Evolutionary conservation across 495 filamentous ascomycete species (phyloP), one percentile per base, ranked within the genome.

Genomic region (Hypoxylon rickii): DNA sequence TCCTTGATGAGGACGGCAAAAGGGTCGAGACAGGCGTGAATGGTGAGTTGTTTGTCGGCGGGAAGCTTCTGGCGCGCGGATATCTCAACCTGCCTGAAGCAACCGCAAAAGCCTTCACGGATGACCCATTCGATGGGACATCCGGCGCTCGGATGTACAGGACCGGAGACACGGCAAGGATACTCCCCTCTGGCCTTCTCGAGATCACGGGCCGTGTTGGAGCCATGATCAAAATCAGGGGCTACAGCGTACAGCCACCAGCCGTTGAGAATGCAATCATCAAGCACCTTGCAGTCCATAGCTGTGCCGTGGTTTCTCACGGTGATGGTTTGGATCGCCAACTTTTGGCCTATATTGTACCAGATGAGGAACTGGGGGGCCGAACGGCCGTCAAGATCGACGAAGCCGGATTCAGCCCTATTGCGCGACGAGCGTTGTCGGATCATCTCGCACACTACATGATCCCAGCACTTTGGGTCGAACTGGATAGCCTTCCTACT

Each of bases 191-290:
- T 12, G 87, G 87, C 5, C 67, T 76, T 6, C 67, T 92, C 1
- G 86, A 90, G 58, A 89, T 87, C 62, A 84, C 86, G 5, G 88
- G 88, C 18, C 84, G 88, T 17, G 83, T 90, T 6, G 81, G 82
- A 12, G 80, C 78, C 24, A 86, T 88, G 71, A 80, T 89, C 11
- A 89, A 89, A 54, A 66, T 88, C 2, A 70, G 85, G 54, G 86
- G 86, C 3, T 86, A 88, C 58, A 76, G 84, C 15, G 75, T 89
- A 29, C 86, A 88, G 44, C 82, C 87, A 11, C 80, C 83, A 2
- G 86, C 87, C 46, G 78, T 87, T 20, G 78, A 83, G 59, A 84
- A 80, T 63, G 79, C 81, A 0, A 85, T 88, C 40, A 75, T 80
- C 51, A 72, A 76, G 40, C 70, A 83, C 47, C 69, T 89, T 24